A percentile compares a stretch with the other conserved stretches of the same genome.
phyloP scores from a whole-genome alignment of 208 protist genomes.

The Crithidia bombi region DNA sequence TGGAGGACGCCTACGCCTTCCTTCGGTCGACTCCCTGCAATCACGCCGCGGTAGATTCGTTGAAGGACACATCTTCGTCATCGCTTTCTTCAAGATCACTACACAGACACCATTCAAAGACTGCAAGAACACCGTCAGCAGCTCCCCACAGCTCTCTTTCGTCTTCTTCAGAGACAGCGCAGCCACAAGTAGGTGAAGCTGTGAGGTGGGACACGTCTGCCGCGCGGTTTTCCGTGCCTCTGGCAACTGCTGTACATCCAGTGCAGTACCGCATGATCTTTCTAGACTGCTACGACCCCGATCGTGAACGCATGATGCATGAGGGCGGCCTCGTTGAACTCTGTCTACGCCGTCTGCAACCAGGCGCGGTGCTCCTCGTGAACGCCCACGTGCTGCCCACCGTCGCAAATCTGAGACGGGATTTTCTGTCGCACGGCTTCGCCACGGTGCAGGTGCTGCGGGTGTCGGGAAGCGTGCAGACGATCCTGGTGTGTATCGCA shows the following conservation, averaged over 20 bases:
- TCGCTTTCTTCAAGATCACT: no score
- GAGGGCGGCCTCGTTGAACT: conserved; percentile 54
- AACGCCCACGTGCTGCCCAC: conserved; percentile 78
- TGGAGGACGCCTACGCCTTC: conserved; percentile 57
- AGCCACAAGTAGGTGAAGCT: not conserved
- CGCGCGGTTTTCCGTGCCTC: not conserved
- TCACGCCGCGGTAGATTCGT: not conserved
- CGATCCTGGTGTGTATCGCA: conserved; percentile 57
- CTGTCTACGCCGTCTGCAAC: conserved; percentile 53
- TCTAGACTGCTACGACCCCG: conserved; percentile 86
- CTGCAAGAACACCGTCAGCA: not conserved
- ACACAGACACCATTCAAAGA: no score
- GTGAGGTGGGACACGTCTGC: not conserved
- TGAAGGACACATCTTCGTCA: no score
- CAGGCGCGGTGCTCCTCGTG: conserved; percentile 66
- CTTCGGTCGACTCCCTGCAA: conserved; percentile 11
- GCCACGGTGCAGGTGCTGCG: conserved; percentile 71
- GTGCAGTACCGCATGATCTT: conserved; percentile 71
- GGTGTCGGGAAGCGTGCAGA: conserved; percentile 65
- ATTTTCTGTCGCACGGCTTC: conserved; percentile 59
- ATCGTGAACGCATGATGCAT: conserved; percentile 76
- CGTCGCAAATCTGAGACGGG: conserved; percentile 22
- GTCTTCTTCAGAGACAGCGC: not conserved
- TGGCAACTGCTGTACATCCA: not conserved
- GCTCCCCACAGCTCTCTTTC: not conserved